These are phyloP conservation scores for Eustoma russellianum DNA, from an alignment of 257 asterid genomes.

Conservation along the genomic window DNA sequence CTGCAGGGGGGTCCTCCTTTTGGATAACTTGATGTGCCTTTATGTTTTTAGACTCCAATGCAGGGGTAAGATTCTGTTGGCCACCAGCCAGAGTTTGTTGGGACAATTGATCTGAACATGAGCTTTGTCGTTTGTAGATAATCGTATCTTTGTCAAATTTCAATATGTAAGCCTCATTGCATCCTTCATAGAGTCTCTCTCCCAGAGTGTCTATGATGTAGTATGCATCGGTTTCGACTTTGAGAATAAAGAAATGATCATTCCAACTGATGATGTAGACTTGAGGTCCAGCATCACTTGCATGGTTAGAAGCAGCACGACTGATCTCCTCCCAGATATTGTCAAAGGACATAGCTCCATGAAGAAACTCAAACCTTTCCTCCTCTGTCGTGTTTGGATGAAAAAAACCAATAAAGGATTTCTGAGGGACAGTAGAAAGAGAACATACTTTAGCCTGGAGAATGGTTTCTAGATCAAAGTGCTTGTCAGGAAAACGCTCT, in stretches of 20 bases:
- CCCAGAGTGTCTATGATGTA: constrained; percentile 88
- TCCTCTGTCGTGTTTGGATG: constrained; percentile 64
- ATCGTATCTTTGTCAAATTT: constrained; percentile 57
- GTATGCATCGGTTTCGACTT: constrained; percentile 66
- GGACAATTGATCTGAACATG: constrained; percentile 13
- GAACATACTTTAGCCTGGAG: constrained; percentile 62
- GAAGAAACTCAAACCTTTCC: constrained; percentile 66
- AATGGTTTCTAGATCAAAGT: constrained; percentile 90
- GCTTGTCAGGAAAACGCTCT: constrained; percentile 78
- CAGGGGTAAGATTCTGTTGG: constrained; percentile 15
- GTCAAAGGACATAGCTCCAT: constrained; percentile 94
- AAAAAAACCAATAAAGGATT: constrained; percentile 85
- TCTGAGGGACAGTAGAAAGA: constrained; percentile 52
- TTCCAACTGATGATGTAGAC: constrained; percentile 92
- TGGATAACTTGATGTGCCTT: constrained; percentile 17
- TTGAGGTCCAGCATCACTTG: constrained; percentile 27
- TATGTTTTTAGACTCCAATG: constrained; percentile 15
- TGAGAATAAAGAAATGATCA: constrained; percentile 86
- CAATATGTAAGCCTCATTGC: constrained; percentile 81
- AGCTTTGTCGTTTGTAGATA: constrained; percentile 38
- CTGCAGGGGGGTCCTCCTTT: constrained; percentile 14
- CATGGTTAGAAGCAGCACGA: constrained; percentile 18
- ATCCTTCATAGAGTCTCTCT: constrained; percentile 86
- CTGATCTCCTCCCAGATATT: constrained; percentile 85
- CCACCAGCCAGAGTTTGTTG: constrained; percentile 38